These are phyloP conservation scores for Elongisporangium senticosum DNA, from an alignment of 352 stramenopile species.

Conservation along the genomic window DNA sequence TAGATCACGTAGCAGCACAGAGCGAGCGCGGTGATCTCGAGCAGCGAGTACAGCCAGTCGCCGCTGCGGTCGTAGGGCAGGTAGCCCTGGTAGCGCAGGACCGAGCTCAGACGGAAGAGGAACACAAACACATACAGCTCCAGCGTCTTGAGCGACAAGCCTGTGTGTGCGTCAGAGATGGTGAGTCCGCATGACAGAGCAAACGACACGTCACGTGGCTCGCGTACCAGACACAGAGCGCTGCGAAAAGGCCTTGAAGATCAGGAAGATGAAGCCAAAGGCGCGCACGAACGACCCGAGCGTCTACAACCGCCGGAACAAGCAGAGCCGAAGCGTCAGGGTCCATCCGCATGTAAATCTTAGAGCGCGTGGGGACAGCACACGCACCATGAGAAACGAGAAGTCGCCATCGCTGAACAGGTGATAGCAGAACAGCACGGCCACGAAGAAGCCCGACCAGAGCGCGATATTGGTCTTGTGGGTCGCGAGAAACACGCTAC, in stretches of 20 bases:
- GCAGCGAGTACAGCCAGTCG: conserved; percentile 97
- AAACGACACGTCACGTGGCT: conserved; percentile 5
- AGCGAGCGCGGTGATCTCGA: conserved; percentile 90
- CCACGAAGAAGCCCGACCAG: conserved; percentile 94
- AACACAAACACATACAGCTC: conserved; percentile 97
- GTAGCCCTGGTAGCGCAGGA: conserved; percentile 98
- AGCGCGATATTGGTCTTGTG: conserved; percentile 95
- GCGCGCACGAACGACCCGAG: conserved; percentile 86
- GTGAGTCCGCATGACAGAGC: conserved; percentile 6
- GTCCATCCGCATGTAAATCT: conserved; percentile 3
- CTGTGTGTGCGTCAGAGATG: conserved; percentile 8
- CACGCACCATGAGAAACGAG: conserved; percentile 95
- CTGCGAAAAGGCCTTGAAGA: conserved; percentile 94
- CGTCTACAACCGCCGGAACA: conserved; percentile 43
- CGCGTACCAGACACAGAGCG: conserved; percentile 71
- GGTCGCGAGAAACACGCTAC: conserved; percentile 64
- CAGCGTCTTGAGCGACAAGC: conserved; percentile 96
- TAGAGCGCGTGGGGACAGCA: not conserved
- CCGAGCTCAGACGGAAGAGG: conserved; percentile 95
- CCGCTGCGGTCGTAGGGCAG: conserved; percentile 90
- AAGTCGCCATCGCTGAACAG: conserved; percentile 97
- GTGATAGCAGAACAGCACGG: conserved; percentile 95
- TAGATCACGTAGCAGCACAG: conserved; percentile 89
- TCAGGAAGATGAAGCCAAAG: conserved; percentile 91
- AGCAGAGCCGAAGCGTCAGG: conserved; percentile 4